Evolutionary conservation across 257 asterid species (phyloP).

Genomic region (Solanum pinnatisectum): DNA sequence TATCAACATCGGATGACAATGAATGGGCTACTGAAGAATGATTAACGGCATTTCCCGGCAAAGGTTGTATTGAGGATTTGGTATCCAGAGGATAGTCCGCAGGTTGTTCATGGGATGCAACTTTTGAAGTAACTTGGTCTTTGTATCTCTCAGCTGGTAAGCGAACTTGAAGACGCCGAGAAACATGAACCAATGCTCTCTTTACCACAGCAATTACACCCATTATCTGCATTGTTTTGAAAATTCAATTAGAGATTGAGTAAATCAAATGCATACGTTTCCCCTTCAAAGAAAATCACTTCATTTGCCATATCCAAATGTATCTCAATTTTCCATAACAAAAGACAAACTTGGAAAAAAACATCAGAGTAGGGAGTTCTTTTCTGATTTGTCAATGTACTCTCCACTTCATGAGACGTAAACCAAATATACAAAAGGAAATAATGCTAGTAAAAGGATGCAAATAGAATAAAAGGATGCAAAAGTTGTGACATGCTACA

Average conservation of each 20-base stretch:
- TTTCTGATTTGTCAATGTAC: not conserved
- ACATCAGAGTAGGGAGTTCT: not conserved
- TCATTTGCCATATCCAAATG: not conserved
- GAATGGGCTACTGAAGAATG: conserved; percentile 16
- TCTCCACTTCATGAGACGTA: not conserved
- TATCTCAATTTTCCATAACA: not conserved
- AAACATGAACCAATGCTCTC: conserved; percentile 43
- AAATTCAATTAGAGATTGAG: conserved; percentile 1
- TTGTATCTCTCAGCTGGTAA: conserved; percentile 13
- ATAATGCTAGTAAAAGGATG: not conserved
- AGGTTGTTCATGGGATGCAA: conserved; percentile 3
- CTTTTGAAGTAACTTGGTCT: conserved; percentile 8
- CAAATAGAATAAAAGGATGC: not conserved
- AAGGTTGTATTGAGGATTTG: not conserved
- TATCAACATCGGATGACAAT: conserved; percentile 29
- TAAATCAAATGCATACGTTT: not conserved
- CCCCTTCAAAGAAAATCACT: not conserved
- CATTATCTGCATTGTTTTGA: conserved; percentile 30
- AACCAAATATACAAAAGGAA: not conserved
- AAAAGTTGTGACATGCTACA: not conserved
- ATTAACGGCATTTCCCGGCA: conserved; percentile 11
- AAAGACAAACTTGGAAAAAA: not conserved
- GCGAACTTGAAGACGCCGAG: conserved; percentile 36
- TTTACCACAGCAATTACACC: conserved; percentile 39
- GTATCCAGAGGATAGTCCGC: conserved; percentile 6